Percentiles rank a stretch among this genome's conserved stretches.
Evolutionary conservation across 2,329 filamentous ascomycete species (phyloP).

Genomic region (Fusarium sp.): DNA sequence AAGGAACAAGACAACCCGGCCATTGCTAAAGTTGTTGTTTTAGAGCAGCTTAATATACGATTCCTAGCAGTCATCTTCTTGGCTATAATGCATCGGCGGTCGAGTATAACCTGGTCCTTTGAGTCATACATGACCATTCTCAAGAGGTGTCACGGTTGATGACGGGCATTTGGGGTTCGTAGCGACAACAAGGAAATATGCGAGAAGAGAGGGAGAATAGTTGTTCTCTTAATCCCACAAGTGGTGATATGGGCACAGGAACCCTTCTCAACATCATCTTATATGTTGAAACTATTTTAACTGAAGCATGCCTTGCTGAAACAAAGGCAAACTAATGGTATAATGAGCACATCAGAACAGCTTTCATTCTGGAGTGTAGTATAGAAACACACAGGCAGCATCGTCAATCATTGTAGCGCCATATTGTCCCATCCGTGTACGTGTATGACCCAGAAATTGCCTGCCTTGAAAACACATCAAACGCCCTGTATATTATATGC

Average conservation of each 20-base stretch:
- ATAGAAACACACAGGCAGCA: neutral
- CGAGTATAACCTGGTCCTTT: neutral
- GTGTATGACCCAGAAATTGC: conserved; percentile 13
- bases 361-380: neutral
- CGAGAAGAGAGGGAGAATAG: neutral
- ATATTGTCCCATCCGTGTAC: conserved; percentile 12
- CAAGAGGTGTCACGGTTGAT: neutral
- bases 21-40: neutral
- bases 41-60: neutral
- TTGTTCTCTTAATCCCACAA: neutral
- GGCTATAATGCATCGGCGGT: neutral
- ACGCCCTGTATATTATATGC: conserved; percentile 25
- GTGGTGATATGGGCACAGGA: neutral
- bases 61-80: neutral
- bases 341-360: conserved; percentile 8
- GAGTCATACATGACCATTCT: neutral
- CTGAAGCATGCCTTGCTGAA: conserved; percentile 12
- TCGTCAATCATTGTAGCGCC: conserved; percentile 6
- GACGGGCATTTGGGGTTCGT: neutral
- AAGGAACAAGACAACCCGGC: neutral
- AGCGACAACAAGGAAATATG: neutral
- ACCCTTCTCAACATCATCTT: neutral
- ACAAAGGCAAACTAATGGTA: conserved; percentile 25
- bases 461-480: conserved; percentile 8
- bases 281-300: conserved; percentile 8